phyloP scores from a whole-genome alignment of 495 filamentous ascomycete genomes.

The Astrothelium macrocarpum region DNA sequence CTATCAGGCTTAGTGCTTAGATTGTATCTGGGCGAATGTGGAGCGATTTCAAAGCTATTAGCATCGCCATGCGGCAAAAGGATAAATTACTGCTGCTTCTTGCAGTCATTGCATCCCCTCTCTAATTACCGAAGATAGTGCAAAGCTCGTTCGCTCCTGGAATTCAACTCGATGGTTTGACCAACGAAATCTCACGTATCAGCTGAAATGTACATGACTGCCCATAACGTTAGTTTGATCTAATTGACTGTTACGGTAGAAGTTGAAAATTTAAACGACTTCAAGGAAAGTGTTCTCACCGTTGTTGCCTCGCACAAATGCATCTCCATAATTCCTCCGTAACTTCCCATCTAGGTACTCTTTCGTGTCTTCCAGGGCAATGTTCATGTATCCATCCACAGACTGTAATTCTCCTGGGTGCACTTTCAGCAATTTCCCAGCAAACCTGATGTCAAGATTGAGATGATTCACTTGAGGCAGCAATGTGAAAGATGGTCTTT shows the following conservation, averaged over 20 bases:
- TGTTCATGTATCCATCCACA: slow-evolving; percentile 99
- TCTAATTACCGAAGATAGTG: too few species aligned
- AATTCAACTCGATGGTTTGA: neutral
- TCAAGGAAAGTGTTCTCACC: too few species aligned
- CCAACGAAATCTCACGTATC: slow-evolving; percentile 34
- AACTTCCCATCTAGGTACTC: slow-evolving; percentile 80
- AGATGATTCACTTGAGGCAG: too few species aligned
- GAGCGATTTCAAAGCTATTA: too few species aligned
- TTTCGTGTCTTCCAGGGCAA: slow-evolving; percentile 87
- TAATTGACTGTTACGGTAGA: too few species aligned
- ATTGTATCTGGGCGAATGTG: too few species aligned
- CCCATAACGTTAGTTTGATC: slow-evolving; percentile 1
- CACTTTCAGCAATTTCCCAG: neutral
- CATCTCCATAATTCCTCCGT: slow-evolving; percentile 79
- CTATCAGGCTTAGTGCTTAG: too few species aligned
- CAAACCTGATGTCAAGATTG: neutral
- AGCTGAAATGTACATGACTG: slow-evolving; percentile 71
- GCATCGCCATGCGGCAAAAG: too few species aligned
- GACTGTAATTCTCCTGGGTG: slow-evolving; percentile 77
- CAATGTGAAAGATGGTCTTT: neutral
- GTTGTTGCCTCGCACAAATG: slow-evolving; percentile 94
- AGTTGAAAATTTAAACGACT: too few species aligned
- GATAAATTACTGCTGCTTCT: too few species aligned
- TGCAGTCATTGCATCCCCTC: too few species aligned
- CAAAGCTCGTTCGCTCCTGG: too few species aligned